Conservation (phyloP, 2,329 filamentous ascomycete species). For the Ascochyta lentis region DNA sequence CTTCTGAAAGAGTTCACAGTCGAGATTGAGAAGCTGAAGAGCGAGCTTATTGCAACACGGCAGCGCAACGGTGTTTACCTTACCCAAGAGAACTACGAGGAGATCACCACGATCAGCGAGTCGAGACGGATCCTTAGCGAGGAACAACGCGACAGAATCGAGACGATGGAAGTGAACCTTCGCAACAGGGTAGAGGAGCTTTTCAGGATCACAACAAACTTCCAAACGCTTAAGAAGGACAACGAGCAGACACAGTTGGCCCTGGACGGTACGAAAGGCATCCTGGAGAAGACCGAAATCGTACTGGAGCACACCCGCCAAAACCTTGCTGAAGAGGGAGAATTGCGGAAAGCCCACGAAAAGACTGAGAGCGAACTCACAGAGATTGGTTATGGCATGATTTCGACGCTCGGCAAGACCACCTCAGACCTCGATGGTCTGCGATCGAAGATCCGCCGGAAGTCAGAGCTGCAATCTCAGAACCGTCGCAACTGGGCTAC, state of each 20-base stretch:
- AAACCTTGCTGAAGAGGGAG: slow-evolving; percentile 78
- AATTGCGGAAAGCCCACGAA: slow-evolving; percentile 82
- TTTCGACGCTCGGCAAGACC: slow-evolving; percentile 78
- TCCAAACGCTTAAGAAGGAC: slow-evolving; percentile 88
- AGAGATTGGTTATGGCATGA: slow-evolving; percentile 74
- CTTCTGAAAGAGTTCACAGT: slow-evolving; percentile 85
- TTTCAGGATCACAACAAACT: slow-evolving; percentile 82
- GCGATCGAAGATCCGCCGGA: slow-evolving; percentile 84
- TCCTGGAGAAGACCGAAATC: slow-evolving; percentile 87
- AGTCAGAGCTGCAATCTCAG: slow-evolving; percentile 79
- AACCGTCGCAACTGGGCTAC: slow-evolving; percentile 82
- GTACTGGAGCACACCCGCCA: slow-evolving; percentile 79
- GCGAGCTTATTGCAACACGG: slow-evolving; percentile 88
- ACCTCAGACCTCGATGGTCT: slow-evolving; percentile 81
- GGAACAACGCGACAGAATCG: slow-evolving; percentile 90
- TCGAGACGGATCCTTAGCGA: slow-evolving; percentile 89
- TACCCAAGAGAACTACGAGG: slow-evolving; percentile 85
- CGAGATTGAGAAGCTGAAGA: slow-evolving; percentile 94
- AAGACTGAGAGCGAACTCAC: slow-evolving; percentile 81
- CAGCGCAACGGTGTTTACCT: slow-evolving; percentile 96
- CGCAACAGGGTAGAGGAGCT: slow-evolving; percentile 94
- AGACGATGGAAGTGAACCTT: slow-evolving; percentile 87
- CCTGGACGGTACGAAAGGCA: slow-evolving; percentile 79
- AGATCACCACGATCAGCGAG: slow-evolving; percentile 90
- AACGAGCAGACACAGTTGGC: slow-evolving; percentile 76